Conservation (phyloP, 148 eudicot genomes). For the Selenicereus undatus region DNA sequence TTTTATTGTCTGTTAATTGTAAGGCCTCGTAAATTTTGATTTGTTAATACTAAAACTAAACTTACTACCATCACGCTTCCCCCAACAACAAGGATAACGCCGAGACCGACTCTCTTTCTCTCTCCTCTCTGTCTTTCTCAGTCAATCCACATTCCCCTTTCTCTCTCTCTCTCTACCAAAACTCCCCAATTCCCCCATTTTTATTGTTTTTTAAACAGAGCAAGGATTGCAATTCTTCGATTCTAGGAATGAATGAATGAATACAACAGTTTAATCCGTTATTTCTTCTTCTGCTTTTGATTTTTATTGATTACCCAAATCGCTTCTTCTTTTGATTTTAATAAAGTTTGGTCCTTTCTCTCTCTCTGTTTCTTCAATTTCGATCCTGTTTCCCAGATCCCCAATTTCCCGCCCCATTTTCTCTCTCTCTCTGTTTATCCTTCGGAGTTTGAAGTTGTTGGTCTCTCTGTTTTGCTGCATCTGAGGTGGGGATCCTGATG, state of each 20-base stretch:
- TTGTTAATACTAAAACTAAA: background rate
- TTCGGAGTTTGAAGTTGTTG: background rate
- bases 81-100: slow-evolving; percentile 25
- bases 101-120: slow-evolving; percentile 17
- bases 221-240: background rate
- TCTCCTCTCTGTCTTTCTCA: slow-evolving; percentile 14
- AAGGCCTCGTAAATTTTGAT: background rate
- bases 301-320: background rate
- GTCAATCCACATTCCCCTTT: slow-evolving; percentile 40
- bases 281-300: background rate
- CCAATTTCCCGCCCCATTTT: slow-evolving; percentile 36
- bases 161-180: slow-evolving; percentile 26
- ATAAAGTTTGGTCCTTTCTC: background rate
- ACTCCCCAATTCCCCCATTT: background rate
- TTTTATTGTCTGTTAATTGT: background rate
- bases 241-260: background rate
- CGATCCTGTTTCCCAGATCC: slow-evolving; percentile 10
- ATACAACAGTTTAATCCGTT: background rate
- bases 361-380: slow-evolving; percentile 26
- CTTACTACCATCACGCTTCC: background rate
- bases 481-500: background rate
- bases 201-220: background rate
- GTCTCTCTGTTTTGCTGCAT: background rate
- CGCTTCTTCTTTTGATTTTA: background rate
- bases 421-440: background rate